Evolutionary conservation across 2,329 filamentous ascomycete genomes (phyloP), one percentile per base, ranked within the genome.

Genomic region (Rhinocladiella similis): DNA sequence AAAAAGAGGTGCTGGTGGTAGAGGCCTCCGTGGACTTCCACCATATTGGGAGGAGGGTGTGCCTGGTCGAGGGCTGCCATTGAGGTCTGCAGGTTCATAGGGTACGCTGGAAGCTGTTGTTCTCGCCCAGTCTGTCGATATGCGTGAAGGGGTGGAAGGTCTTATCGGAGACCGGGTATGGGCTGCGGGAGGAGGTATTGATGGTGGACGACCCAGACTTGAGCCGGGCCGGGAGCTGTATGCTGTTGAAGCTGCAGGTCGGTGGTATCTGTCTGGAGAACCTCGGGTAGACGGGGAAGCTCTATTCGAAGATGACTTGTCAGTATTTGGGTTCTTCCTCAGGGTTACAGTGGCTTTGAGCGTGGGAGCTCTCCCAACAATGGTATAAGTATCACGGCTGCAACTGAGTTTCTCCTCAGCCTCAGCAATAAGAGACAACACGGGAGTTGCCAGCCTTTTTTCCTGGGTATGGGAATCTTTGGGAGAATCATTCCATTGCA

Each of bases 31-130:
- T 10, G 92, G 90, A 68, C 91, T 95, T 3, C 91, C 89, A 18
- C 91, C 89, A 70, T 97, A 97, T 70, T 86, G 83, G 1, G 91
- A 93, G 0, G 91, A 91, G 1, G 93, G 91, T 0, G 93, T 97
- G 4, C 93, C 93, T 1, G 94, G 93, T 56, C 94, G 80, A 5
- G 94, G 92, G 60, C 85, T 92, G 47, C 94, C 94, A 67, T 97
- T 93, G 57, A 97, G 75, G 65, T 97, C 92, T 19, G 87, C 81
- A 0, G 91, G 90, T 72, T 97, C 94, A 72, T 94, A 97, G 3
- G 85, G 81, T 20, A 87, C 77, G 63, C 80, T 85, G 1, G 86
- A 83, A 1, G 89, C 83, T 2, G 90, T 87, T 7, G 89, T 88
- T 50, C 89, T 82, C 25, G 81, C 73, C 72, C 89, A 90, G 59